Evolutionary conservation across 1,284 basidiomycete species (phyloP).

Genomic region (Gomphus bonarii): DNA sequence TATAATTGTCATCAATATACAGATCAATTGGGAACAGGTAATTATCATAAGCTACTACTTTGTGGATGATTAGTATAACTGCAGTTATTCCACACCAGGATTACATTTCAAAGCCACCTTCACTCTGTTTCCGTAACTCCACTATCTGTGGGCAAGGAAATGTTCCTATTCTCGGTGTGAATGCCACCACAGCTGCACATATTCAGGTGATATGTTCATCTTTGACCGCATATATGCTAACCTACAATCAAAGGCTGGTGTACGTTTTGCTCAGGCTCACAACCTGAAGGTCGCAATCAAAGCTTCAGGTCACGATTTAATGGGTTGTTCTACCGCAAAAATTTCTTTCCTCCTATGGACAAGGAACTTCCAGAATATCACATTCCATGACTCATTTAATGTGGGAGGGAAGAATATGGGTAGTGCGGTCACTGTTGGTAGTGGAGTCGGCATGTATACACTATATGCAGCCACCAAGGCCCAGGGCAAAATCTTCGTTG

Average conservation of each 20-base stretch:
- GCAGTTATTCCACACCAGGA: neutral
- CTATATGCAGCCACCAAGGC: conserved; percentile 20
- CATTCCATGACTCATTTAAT: conserved; percentile 20
- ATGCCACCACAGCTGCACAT: conserved; percentile 15
- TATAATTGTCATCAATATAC: neutral
- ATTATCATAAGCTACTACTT: neutral
- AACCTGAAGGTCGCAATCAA: conserved; percentile 23
- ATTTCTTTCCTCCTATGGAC: conserved; percentile 22
- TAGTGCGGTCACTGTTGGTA: conserved; percentile 22
- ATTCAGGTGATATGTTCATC: conserved; percentile 15
- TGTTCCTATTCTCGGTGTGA: conserved; percentile 17
- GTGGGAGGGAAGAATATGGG: conserved; percentile 16
- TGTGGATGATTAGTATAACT: neutral
- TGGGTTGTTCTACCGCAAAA: conserved; percentile 24
- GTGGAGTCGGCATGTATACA: conserved; percentile 19
- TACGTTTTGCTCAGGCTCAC: conserved; percentile 17
- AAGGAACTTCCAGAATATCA: conserved; percentile 15
- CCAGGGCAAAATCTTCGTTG: conserved; percentile 21
- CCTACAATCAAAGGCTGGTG: conserved; percentile 16
- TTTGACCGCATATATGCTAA: neutral
- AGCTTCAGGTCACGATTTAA: conserved; percentile 23
- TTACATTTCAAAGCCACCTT: conserved; percentile 17
- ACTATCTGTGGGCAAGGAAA: conserved; percentile 16
- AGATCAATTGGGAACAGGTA: conserved; percentile 11
- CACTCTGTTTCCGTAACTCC: conserved; percentile 16